These are phyloP conservation scores for Aspergillus sp. DNA, from an alignment of 2,329 filamentous ascomycete genomes.

Conservation along the genomic window DNA sequence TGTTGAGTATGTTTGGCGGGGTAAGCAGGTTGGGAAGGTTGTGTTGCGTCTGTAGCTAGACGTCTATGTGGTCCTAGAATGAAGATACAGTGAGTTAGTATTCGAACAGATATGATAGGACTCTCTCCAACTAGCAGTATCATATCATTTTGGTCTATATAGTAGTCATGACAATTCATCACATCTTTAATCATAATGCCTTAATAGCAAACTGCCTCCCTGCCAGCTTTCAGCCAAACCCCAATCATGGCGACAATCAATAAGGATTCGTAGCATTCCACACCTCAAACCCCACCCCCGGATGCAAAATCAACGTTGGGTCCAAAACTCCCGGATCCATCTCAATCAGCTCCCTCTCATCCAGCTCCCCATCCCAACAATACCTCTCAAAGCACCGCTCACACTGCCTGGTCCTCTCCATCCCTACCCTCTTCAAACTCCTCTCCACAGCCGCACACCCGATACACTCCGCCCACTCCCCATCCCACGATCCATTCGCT, in stretches of 20 bases:
- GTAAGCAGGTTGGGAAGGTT: slow-evolving; percentile 49
- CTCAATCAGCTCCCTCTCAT: not conserved
- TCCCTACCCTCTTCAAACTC: not conserved
- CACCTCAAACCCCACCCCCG: not conserved
- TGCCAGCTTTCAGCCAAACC: too few species aligned
- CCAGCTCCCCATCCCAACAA: not conserved
- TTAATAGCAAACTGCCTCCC: too few species aligned
- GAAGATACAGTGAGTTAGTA: too few species aligned
- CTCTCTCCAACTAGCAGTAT: too few species aligned
- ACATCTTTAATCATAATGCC: too few species aligned
- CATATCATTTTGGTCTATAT: too few species aligned
- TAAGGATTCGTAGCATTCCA: not conserved
- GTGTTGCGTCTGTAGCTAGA: slow-evolving; percentile 23
- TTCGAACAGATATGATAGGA: too few species aligned
- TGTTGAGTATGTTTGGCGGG: slow-evolving; percentile 46
- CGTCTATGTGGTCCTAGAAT: not conserved
- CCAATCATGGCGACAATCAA: not conserved
- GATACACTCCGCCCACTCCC: not conserved
- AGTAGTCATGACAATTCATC: too few species aligned
- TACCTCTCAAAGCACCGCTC: not conserved
- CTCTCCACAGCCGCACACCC: not conserved
- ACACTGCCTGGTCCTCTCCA: not conserved
- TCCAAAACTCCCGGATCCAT: not conserved
- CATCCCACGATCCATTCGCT: not conserved
- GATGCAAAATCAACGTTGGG: not conserved